A percentile compares a stretch with the other conserved stretches of the same genome.
Evolutionary conservation across 176 grass and related monocot species (phyloP).

Genomic region (Oryza meyeriana): DNA sequence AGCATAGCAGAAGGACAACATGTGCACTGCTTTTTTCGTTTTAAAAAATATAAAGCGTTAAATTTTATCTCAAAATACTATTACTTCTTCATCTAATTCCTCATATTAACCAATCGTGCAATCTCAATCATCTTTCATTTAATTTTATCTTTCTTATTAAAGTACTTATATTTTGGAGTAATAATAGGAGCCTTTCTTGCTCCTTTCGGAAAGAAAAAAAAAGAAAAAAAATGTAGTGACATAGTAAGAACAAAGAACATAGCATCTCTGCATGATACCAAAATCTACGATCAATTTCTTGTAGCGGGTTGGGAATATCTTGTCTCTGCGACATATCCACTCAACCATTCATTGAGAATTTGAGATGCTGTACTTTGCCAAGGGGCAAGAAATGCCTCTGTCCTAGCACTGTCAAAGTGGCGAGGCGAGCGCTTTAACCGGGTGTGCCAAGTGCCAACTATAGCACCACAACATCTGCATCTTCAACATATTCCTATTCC

Average conservation of each 20-base stretch:
- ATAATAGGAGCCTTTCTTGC: not conserved
- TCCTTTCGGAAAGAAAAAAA: not conserved
- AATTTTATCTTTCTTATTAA: too few species aligned
- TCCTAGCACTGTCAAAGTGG: not conserved
- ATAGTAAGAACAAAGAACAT: conserved; percentile 15
- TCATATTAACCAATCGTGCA: too few species aligned
- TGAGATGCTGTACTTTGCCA: not conserved
- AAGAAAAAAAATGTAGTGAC: not conserved
- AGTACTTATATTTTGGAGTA: not conserved
- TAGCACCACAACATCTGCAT: not conserved
- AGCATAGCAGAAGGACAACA: not conserved
- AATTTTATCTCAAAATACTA: too few species aligned
- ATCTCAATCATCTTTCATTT: too few species aligned
- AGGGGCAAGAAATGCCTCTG: not conserved
- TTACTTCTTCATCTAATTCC: too few species aligned
- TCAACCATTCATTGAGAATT: not conserved
- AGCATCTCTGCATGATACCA: conserved; percentile 4
- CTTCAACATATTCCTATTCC: not conserved
- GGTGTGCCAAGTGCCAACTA: not conserved
- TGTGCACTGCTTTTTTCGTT: too few species aligned
- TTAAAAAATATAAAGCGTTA: too few species aligned
- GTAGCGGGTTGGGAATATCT: not conserved
- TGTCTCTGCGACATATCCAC: not conserved
- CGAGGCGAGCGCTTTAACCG: too few species aligned
- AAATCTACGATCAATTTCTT: conserved; percentile 16